phyloP scores from a whole-genome alignment of 306 rosid species.

The Geum urbanum region DNA sequence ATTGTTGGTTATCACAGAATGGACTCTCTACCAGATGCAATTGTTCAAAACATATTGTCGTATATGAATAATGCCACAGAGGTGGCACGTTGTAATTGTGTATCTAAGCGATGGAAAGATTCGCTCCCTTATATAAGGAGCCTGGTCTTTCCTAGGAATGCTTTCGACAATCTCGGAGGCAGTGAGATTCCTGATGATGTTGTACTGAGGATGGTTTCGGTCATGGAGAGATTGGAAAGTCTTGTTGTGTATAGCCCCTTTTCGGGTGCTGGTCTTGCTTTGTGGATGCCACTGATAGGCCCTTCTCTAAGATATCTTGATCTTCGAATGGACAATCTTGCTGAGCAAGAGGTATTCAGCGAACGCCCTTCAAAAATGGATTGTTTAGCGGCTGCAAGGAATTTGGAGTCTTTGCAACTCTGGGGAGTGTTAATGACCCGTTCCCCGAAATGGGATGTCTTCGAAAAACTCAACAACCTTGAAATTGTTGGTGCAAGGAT shows the following conservation, averaged over 20 bases:
- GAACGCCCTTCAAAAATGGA: constrained; percentile 70
- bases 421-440: constrained; percentile 84
- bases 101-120: constrained; percentile 83
- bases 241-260: constrained; percentile 82
- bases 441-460: constrained; percentile 72
- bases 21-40: constrained; percentile 82
- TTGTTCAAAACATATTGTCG: constrained; percentile 71
- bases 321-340: constrained; percentile 81
- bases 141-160: constrained; percentile 77
- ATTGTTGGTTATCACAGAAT: constrained; percentile 38
- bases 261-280: constrained; percentile 67
- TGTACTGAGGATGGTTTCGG: constrained; percentile 64
- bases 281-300: constrained; percentile 64
- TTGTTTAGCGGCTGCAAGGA: constrained; percentile 53
- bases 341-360: constrained; percentile 32
- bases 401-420: constrained; percentile 68
- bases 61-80: constrained; percentile 61
- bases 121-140: constrained; percentile 49
- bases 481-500: constrained; percentile 81
- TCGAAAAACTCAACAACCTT: constrained; percentile 61
- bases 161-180: constrained; percentile 50
- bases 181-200: constrained; percentile 48
- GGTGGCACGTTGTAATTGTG: constrained; percentile 77
- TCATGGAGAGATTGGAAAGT: constrained; percentile 51
- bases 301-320: constrained; percentile 62